These are phyloP conservation scores for Rhizopogon parksii DNA, from an alignment of 1,284 basidiomycete genomes.

Conservation along the genomic window DNA sequence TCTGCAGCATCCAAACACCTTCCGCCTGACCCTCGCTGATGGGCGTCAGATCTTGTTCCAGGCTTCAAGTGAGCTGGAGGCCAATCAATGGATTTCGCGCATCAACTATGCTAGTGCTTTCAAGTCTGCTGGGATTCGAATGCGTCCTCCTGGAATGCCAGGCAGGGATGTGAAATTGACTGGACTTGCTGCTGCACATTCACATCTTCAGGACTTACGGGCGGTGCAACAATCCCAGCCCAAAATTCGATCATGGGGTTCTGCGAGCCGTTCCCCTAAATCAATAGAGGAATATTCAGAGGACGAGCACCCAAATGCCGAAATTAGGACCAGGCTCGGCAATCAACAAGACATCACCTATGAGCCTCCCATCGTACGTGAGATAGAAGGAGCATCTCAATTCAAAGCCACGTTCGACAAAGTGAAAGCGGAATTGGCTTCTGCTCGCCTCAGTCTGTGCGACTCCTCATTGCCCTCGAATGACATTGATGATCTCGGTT, in stretches of 20 bases:
- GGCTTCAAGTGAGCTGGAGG: constrained; percentile 62
- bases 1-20: constrained; percentile 59
- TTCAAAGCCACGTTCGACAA: constrained; percentile 80
- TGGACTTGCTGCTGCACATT: constrained; percentile 77
- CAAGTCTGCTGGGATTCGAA: constrained; percentile 79
- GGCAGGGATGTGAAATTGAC: constrained; percentile 68
- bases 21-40: constrained; percentile 73
- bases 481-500: neutral
- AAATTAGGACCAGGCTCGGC: constrained; percentile 14
- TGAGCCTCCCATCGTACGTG: constrained; percentile 40
- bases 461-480: constrained; percentile 6
- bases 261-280: constrained; percentile 19
- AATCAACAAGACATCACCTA: constrained; percentile 23
- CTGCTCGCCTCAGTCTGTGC: constrained; percentile 29
- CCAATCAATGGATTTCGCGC: constrained; percentile 87
- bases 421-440: constrained; percentile 77
- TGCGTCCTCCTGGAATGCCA: constrained; percentile 70
- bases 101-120: constrained; percentile 96
- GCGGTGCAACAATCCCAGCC: constrained; percentile 26
- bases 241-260: constrained; percentile 42
- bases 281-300: constrained; percentile 6
- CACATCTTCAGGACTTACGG: constrained; percentile 65
- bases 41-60: constrained; percentile 82
- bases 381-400: constrained; percentile 50
- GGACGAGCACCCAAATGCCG: constrained; percentile 2